A percentile compares a stretch with the other conserved stretches of the same genome.
These are phyloP conservation scores for Pouteria campechiana DNA, from an alignment of 179 eudicot genomes.

Conservation along the genomic window DNA sequence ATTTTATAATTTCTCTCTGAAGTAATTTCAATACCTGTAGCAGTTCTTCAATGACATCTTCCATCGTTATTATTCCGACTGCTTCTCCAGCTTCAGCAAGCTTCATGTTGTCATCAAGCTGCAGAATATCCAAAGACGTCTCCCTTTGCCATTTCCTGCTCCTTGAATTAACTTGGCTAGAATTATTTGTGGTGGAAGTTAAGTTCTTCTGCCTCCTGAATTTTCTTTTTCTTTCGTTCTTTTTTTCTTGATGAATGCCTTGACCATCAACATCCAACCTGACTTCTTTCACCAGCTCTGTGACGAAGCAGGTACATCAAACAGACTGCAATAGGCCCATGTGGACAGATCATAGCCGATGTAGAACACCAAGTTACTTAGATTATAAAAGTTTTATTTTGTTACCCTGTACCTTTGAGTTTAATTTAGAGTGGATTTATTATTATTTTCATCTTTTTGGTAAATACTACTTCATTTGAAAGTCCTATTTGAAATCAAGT, in stretches of 20 bases:
- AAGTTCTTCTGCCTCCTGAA: slow-evolving; percentile 75
- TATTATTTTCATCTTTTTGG: too few relatives aligned
- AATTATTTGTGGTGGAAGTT: slow-evolving; percentile 51
- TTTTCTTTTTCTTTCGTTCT: slow-evolving; percentile 29
- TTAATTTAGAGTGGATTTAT: too few relatives aligned
- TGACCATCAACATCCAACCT: slow-evolving; percentile 49
- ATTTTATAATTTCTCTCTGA: too few relatives aligned
- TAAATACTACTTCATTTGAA: too few relatives aligned
- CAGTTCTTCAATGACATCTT: slow-evolving; percentile 95
- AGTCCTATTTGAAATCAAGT: too few relatives aligned
- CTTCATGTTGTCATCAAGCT: slow-evolving; percentile 59
- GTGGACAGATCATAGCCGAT: too few relatives aligned
- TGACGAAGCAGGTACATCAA: too few relatives aligned
- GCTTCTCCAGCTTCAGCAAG: slow-evolving; percentile 82
- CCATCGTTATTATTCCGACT: slow-evolving; percentile 83
- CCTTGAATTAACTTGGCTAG: slow-evolving; percentile 30
- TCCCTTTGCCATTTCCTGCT: slow-evolving; percentile 71
- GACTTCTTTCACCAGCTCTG: slow-evolving; percentile 42
- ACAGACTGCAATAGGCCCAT: too few relatives aligned
- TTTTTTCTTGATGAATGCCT: slow-evolving; percentile 29
- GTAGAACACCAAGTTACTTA: too few relatives aligned
- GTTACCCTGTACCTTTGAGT: too few relatives aligned
- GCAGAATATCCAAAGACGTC: slow-evolving; percentile 63
- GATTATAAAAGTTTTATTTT: too few relatives aligned
- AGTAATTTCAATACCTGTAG: too few relatives aligned